Evolutionary conservation across 202 grass and related monocot species (phyloP), one percentile per base, ranked within the genome.

Genomic region (Panicum virgatum): DNA sequence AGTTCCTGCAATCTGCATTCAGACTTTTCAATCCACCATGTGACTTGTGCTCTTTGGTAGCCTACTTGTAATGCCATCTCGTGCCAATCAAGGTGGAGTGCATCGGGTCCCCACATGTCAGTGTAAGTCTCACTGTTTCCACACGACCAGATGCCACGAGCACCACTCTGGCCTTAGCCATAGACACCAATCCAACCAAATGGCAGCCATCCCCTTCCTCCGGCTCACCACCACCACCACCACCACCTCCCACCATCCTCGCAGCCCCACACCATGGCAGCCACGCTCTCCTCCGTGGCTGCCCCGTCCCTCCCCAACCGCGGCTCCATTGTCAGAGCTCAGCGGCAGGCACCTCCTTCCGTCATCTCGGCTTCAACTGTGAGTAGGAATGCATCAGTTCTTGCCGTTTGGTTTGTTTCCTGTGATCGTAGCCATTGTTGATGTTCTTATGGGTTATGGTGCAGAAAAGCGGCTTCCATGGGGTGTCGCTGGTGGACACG

Each of bases 381-480:
- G 83, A 77, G 80, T 82, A n/a, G 13, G 20, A 9, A 76, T 54
- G 64, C 40, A 14, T 80, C 67, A 65, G 64, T 61, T 51, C n/a
- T 45, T 69, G 63, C 36, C 26, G 68, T 32, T 48, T 71, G 45
- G 4, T 34, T 51, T 72, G 68, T 50, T 66, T 66, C 9, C 9
- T 40, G 2, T 66, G 37, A 20, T 38, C 27, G 6, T 47, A 13
- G 20, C 12, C 20, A 38, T 85, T 72, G 47, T 12, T 72, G 57
- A 66, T 38, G 64, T 34, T 37, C 13, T 58, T 62, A 4, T n/a
- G n/a, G n/a, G n/a, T n/a, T n/a, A n/a, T 59, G 50, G 30, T 81
- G 85, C 78, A 92, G 96, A 99, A 85, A 76, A 89, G 62, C 12
- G 80, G 76, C 54, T 93, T 93, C 77, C 82, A 83, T 87, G 96